Base-by-base conservation (phyloP, 2,329 filamentous ascomycete genomes). In the Colletotrichum noveboracense region DNA sequence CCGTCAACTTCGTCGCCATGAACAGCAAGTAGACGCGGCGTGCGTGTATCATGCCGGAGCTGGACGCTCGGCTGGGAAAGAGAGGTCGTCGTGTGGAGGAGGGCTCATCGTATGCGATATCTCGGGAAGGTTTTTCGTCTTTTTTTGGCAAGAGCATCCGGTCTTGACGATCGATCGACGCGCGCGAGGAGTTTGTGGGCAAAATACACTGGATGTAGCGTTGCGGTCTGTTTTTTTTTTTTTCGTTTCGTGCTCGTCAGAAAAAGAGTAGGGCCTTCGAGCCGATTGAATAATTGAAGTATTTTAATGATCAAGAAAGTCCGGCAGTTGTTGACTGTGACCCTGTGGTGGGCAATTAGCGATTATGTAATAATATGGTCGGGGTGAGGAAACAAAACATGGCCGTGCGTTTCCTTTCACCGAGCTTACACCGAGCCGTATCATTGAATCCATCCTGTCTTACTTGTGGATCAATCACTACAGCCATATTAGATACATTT, bases 111-210 rank as follows among this genome's bases (percentile, higher is more conserved):
- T 36, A 5, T 0, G 18, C 21, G n/a, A 52, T 66, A 73, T 64
- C 21, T 65, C 4, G 34, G 52, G 21, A n/a, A n/a, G 12, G 18
- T 30, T 26, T 21, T 16, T n/a, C 10, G 9, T n/a, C 9, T 13
- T 60, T n/a, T 24, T 64, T 28, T n/a, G 5, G 14, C 14, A 8
- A 26, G 43, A 67, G 72, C 72, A 72, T 75, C 16, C 16, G 69
- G 56, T 75, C 69, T 75, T 68, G 73, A 73, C 10, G 70, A 65
- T 65, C 70, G 64, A 69, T 43, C 48, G 55, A 13, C 64, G 64
- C 61, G 16, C 30, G 74, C 61, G 16, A 26, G 74, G 58, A 65
- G 64, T 76, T 76, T 12, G 18, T 13, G 34, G 34, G 18, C 28
- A 24, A 55, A 21, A 65, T 38, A 32, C 34, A 74, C 56, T 76